Conservation (phyloP, 140 eudicot genomes). For the Bidens hawaiensis region DNA sequence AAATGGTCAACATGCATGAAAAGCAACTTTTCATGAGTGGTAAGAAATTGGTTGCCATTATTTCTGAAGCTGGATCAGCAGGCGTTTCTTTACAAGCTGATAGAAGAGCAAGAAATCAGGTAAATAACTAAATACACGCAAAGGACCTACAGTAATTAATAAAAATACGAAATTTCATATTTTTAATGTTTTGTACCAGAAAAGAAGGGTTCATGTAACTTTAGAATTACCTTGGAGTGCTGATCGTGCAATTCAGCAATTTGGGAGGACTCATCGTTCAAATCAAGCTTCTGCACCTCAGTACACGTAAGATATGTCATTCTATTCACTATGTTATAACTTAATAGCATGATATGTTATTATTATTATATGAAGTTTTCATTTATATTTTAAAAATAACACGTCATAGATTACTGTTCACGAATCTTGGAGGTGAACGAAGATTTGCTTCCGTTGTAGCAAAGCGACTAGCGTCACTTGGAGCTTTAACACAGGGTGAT, state of each 20-base stretch:
- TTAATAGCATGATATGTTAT: background rate
- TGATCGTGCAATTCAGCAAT: slow-evolving; percentile 98
- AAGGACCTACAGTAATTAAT: background rate
- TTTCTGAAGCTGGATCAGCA: slow-evolving; percentile 99
- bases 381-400: background rate
- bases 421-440: slow-evolving; percentile 99
- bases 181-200: slow-evolving; percentile 44
- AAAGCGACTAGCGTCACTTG: slow-evolving; percentile 94
- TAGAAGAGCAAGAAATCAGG: slow-evolving; percentile 96
- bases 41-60: slow-evolving; percentile 82
- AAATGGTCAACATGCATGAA: slow-evolving; percentile 99
- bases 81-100: slow-evolving; percentile 99
- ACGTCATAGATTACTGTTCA: slow-evolving; percentile 66
- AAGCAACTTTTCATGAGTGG: slow-evolving; percentile 96
- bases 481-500: slow-evolving; percentile 98
- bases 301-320: slow-evolving; percentile 54
- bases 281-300: slow-evolving; percentile 99
- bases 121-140: slow-evolving; percentile 29
- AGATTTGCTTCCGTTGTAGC: slow-evolving; percentile 99
- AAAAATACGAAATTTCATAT: background rate
- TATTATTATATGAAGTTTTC: background rate
- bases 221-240: slow-evolving; percentile 99
- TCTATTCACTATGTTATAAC: background rate
- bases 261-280: slow-evolving; percentile 98
- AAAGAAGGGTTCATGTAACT: slow-evolving; percentile 94